Evolutionary conservation across 2,329 filamentous ascomycete genomes (phyloP), one percentile per base, ranked within the genome.

Genomic region (Sporothrix mexicana): DNA sequence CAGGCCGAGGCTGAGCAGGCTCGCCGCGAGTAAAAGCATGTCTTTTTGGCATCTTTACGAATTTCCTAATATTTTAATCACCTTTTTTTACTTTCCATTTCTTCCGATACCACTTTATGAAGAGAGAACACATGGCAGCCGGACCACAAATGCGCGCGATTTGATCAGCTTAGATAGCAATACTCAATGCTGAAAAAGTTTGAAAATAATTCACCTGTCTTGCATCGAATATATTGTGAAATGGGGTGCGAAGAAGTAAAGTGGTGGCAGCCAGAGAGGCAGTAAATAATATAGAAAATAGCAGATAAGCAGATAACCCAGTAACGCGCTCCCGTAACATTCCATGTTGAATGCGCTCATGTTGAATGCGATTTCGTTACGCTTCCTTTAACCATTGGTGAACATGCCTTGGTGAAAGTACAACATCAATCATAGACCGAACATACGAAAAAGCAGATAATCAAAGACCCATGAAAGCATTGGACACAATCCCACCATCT

Each of bases 1-100:
- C 85, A 93, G 85, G 88, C 85, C 0, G 86, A 88, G 76, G 84
- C 85, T 41, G 67, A 77, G 67, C 70, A 6, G 2, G 12, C 71
- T 6, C 53, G 64, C 41, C 30, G 30, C 47, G 70, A 72, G 51
- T 57, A 72, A 53, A 41, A 15, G 23, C 10, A 12, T 17, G 13
- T 23, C 8, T 47, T 7, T 15, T 13, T 8, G 15, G 36, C 30
- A 23, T 51, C n/a, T 49, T 7, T 2, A 67, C 45, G 20, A 49
- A 6, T 23, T 25, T 3, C 13, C 12, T 25, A 10, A 36, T 41
- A 10, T 41, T 62, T 62, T 36, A 36, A 23, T 25, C 10, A 47
- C 6, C 4, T 41, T 43, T n/a, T 41, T 10, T n/a, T n/a, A 13
- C 20, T 20, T 17, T 51, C n/a, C 9, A 2, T 49, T 64, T 45